Evolutionary conservation across 1,284 basidiomycete genomes (phyloP).

Genomic region (Peniophora sp.): DNA sequence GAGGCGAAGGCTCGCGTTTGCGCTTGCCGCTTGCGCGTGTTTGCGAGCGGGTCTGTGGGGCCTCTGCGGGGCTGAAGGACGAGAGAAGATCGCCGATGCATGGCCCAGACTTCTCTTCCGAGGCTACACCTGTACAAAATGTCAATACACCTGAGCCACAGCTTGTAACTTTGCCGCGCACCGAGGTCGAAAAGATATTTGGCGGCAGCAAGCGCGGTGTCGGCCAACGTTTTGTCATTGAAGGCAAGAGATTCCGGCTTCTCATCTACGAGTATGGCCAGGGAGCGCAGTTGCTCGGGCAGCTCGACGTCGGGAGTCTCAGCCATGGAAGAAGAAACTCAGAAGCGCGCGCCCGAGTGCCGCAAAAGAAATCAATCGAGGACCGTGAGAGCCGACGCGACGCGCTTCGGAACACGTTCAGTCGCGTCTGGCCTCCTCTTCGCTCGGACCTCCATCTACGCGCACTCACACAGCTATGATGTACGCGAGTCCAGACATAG

Average conservation of each 20-base stretch:
- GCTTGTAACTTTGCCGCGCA: conserved; percentile 26
- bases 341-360: too few relatives aligned
- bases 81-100: conserved; percentile 63
- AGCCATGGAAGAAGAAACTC: conserved; percentile 1
- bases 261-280: conserved; percentile 48
- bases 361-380: too few relatives aligned
- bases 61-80: conserved; percentile 52
- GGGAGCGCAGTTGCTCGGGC: conserved; percentile 34
- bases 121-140: conserved; percentile 39
- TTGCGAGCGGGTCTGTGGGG: conserved; percentile 68
- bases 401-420: too few relatives aligned
- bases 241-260: conserved; percentile 46
- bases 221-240: conserved; percentile 49
- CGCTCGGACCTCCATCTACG: too few relatives aligned
- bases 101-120: conserved; percentile 58
- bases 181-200: conserved; percentile 80
- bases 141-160: neutral
- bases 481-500: too few relatives aligned
- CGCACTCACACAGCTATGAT: too few relatives aligned
- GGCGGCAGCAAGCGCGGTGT: conserved; percentile 57
- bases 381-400: too few relatives aligned
- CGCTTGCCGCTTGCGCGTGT: conserved; percentile 32
- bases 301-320: conserved; percentile 8
- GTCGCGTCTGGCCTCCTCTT: too few relatives aligned
- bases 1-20: conserved; percentile 31